Evolutionary conservation across 2,329 filamentous ascomycete species (phyloP), one percentile per base, ranked within the genome.

Genomic region (Neonectria magnoliae): DNA sequence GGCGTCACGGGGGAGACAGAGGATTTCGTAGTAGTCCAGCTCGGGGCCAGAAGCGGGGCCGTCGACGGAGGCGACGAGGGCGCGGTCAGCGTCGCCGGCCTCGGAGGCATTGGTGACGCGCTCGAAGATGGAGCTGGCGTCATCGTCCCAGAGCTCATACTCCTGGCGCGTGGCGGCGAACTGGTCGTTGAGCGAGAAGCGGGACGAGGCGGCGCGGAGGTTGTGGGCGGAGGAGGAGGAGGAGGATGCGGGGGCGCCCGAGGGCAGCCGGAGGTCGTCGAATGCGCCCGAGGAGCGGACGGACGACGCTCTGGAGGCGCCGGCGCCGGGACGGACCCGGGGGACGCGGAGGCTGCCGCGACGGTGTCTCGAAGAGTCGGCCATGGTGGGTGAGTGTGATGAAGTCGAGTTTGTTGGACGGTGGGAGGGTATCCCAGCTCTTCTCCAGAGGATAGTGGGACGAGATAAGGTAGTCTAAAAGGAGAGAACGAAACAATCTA

Each of bases 71-170:
- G 61, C 58, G 25, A 70, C 44, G 29, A 56, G 58, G 42, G 33
- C 62, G 60, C 62, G 66, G 42, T 69, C 68, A 16, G 33, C 4
- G 33, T 65, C 71, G 4, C 61, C 70, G n/a, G 58, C 58, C 22
- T 75, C 72, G 22, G 75, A 71, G 33, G 69, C 69, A 58, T 64
- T 74, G 60, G 67, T 74, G 52, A 61, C 62, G 36, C 75, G 75
- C 27, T 82, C 81, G 59, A 80, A 74, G 47, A 83, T 73, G 18
- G 82, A 84, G 44, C 81, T 82, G 20, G 76, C 79, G 65, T 85
- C 83, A 68, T 85, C 83, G 60, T 82, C 82, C 68, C 78, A 83
- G 56, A 84, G 82, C 52, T 83, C 82, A 54, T 80, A 81, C 63
- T 84, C 82, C 52, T 77, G 77, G 33, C 81, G 76, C 6, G 83